Percentiles rank a stretch among this genome's conserved stretches.
Evolutionary conservation across 2,329 filamentous ascomycete genomes (phyloP).

Genomic region (Penicillium sp.): DNA sequence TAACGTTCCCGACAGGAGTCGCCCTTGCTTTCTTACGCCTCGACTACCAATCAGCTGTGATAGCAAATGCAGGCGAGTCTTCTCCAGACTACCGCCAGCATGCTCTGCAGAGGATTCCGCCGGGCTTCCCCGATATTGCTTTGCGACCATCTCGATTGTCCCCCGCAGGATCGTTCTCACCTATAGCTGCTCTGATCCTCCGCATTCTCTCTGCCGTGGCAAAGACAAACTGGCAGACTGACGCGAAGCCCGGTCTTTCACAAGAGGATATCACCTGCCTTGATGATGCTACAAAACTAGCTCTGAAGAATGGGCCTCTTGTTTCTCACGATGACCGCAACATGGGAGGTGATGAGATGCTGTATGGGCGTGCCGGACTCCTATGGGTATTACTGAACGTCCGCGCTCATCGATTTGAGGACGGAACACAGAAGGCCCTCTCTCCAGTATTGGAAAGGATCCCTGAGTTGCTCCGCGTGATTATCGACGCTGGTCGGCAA

Average conservation of each 20-base stretch:
- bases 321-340: constrained; percentile 24
- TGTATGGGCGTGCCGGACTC: constrained; percentile 39
- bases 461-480: constrained; percentile 30
- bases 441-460: constrained; percentile 26
- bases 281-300: constrained; percentile 25
- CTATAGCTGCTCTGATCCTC: constrained; percentile 26
- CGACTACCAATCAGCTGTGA: constrained; percentile 30
- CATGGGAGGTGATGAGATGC: constrained; percentile 37
- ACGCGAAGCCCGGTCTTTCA: constrained; percentile 14
- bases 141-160: constrained; percentile 31
- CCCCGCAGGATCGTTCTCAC: constrained; percentile 31
- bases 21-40: constrained; percentile 39
- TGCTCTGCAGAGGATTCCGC: constrained; percentile 28
- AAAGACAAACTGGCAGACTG: constrained; percentile 7
- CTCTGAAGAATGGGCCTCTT: constrained; percentile 28
- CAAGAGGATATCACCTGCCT: constrained; percentile 30
- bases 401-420: constrained; percentile 24
- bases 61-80: constrained; percentile 13
- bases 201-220: constrained; percentile 25
- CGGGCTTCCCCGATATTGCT: constrained; percentile 23
- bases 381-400: constrained; percentile 37
- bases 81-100: constrained; percentile 25
- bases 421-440: constrained; percentile 18
- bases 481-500: constrained; percentile 33
- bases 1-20: constrained; percentile 27